Base-by-base conservation (phyloP, 129 eudicot species). In the Flaveria linearis region DNA sequence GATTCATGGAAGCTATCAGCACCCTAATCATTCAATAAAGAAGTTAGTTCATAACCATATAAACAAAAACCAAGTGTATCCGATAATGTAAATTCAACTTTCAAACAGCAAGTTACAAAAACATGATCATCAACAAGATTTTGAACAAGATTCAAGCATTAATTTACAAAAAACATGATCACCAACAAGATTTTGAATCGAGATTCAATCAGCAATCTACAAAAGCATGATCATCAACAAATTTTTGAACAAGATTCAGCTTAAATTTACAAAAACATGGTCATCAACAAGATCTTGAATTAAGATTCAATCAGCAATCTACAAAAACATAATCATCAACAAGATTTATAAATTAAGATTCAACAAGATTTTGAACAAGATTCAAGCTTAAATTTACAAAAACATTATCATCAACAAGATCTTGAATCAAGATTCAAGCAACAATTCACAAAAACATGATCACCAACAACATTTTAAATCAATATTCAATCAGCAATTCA, bases 1-100 rank as follows among this genome's bases (percentile, higher is more conserved):
- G 99, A 94, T 67, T 87, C 96, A 72, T 86, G 96, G 41, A 57
- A 56, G 78, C 97, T 91, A 72, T 94, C 99, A 14, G 69, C 94
- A 53, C 99, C 97, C 99, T 94, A 5, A 23, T 25, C 46, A 71
- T 22, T 68, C 17, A 56, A 22, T 7, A 58, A 74, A 46, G 7
- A 46, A 75, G 62, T 65, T 55, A 80, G 15, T 65, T 39, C 11
- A 65, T 28, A n/a, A 33, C n/a, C 28, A 4, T 66, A 7, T 7
- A 36, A n/a, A 39, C n/a, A 26, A 53, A 72, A 25, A 15, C 25
- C 26, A 26, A 62, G 12, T 10, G 5, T n/a, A 49, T 49, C 43
- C 2, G 16, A 16, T 26, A 13, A 49, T 26, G 4, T 49, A 49
- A 14, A 49, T 12, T 45, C 28, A 15, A 43, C 6, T 45, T 26